A percentile compares a stretch with the other conserved stretches of the same genome.
Evolutionary conservation across 139 green algal species (phyloP).

Genomic region (Chlorella vulgaris): DNA sequence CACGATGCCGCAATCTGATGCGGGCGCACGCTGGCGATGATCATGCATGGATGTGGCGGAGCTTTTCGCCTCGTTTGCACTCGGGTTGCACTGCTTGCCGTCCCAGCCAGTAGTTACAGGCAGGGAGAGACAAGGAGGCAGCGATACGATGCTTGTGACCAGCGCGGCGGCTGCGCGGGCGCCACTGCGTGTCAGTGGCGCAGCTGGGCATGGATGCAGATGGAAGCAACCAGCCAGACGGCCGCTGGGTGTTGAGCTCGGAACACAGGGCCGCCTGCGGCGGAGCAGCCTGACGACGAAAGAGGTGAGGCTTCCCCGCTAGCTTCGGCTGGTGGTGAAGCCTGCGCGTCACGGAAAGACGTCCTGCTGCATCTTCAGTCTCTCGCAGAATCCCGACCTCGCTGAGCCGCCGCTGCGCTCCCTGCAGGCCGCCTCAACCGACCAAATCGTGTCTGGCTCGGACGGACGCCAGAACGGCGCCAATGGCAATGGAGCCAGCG

Average conservation of each 20-base stretch:
- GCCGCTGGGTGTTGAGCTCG: background rate
- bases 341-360: background rate
- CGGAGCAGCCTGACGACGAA: background rate
- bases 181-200: background rate
- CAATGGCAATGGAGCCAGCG: slow-evolving; percentile 22
- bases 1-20: too few species aligned
- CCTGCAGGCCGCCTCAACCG: slow-evolving; percentile 54
- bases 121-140: background rate
- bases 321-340: too few species aligned
- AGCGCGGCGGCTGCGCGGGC: background rate
- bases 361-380: background rate
- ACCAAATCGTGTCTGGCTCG: slow-evolving; percentile 45
- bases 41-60: too few species aligned
- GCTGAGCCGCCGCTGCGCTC: background rate
- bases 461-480: slow-evolving; percentile 42
- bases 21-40: too few species aligned
- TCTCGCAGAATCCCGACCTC: background rate
- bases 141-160: background rate
- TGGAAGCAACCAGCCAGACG: slow-evolving; percentile 14
- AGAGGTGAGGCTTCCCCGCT: slow-evolving; percentile 23
- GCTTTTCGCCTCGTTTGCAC: too few species aligned
- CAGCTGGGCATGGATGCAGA: background rate
- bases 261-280: background rate
- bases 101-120: background rate
- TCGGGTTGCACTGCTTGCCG: too few species aligned